Conservation (phyloP, 2,329 filamentous ascomycete genomes). For the Colletotrichum plurivorum region DNA sequence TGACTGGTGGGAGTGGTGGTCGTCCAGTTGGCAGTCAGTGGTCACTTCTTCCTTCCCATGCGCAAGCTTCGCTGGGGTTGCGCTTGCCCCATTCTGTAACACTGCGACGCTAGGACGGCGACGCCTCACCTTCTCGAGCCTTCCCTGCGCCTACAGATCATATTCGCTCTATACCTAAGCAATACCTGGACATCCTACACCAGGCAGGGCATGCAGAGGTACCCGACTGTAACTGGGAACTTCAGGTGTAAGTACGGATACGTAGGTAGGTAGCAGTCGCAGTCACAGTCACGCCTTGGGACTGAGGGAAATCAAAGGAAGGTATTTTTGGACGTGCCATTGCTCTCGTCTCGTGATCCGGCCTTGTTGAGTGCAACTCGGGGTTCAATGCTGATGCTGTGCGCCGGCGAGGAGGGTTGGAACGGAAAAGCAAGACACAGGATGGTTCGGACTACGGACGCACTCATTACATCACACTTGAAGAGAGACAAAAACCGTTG, state of each 20-base stretch:
- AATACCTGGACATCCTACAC: too few species aligned
- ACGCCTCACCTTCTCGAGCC: constrained; percentile 32
- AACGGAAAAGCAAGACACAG: not conserved
- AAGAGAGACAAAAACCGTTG: not conserved
- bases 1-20: too few species aligned
- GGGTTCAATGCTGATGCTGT: too few species aligned
- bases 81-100: constrained; percentile 38
- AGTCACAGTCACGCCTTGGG: constrained; percentile 10
- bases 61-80: constrained; percentile 12
- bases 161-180: too few species aligned
- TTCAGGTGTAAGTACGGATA: too few species aligned
- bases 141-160: not conserved
- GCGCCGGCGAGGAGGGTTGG: not conserved
- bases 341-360: constrained; percentile 7
- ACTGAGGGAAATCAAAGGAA: not conserved
- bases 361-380: not conserved
- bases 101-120: constrained; percentile 36
- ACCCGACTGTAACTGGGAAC: too few species aligned
- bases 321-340: constrained; percentile 38
- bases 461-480: not conserved
- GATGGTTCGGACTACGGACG: constrained; percentile 9
- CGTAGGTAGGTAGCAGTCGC: not conserved
- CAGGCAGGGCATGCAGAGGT: too few species aligned
- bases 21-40: too few species aligned
- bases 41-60: not conserved